Percentiles rank a stretch among this genome's conserved stretches.
Evolutionary conservation across 192 early-diverging fungal genomes (phyloP).

Genomic region (Funneliformis geosporum): DNA sequence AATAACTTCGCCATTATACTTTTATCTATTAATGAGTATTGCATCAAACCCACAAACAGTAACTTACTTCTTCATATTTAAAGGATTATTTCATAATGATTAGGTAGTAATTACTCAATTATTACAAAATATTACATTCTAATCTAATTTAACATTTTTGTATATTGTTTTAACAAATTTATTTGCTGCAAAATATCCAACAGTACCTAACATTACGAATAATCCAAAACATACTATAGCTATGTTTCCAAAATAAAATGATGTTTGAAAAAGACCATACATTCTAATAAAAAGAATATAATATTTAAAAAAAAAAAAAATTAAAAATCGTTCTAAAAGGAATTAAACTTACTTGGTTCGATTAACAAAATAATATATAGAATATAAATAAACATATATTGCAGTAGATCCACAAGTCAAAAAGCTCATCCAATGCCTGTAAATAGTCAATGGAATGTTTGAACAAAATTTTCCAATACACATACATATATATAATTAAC

Average conservation of each 20-base stretch:
- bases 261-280: slow-evolving; percentile 76
- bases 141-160: slow-evolving; percentile 73
- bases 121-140: too few species aligned
- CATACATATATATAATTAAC: not conserved
- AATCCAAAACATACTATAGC: slow-evolving; percentile 64
- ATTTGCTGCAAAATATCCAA: slow-evolving; percentile 68
- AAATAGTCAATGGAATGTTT: not conserved
- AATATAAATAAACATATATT: slow-evolving; percentile 75
- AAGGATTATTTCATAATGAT: too few species aligned
- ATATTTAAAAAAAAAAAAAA: not conserved
- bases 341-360: slow-evolving; percentile 62
- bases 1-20: too few species aligned
- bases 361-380: slow-evolving; percentile 72
- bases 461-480: not conserved
- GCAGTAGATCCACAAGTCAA: slow-evolving; percentile 73
- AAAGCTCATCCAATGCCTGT: slow-evolving; percentile 77
- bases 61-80: too few species aligned
- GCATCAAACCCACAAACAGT: too few species aligned
- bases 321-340: not conserved
- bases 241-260: slow-evolving; percentile 82
- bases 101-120: too few species aligned
- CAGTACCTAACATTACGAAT: slow-evolving; percentile 64
- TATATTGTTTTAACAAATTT: slow-evolving; percentile 72
- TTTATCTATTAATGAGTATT: too few species aligned
- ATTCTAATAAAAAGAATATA: slow-evolving; percentile 53